Evolutionary conservation across 2,329 filamentous ascomycete species (phyloP), one percentile per base, ranked within the genome.

Genomic region (Chrysosporium keratinophilum): DNA sequence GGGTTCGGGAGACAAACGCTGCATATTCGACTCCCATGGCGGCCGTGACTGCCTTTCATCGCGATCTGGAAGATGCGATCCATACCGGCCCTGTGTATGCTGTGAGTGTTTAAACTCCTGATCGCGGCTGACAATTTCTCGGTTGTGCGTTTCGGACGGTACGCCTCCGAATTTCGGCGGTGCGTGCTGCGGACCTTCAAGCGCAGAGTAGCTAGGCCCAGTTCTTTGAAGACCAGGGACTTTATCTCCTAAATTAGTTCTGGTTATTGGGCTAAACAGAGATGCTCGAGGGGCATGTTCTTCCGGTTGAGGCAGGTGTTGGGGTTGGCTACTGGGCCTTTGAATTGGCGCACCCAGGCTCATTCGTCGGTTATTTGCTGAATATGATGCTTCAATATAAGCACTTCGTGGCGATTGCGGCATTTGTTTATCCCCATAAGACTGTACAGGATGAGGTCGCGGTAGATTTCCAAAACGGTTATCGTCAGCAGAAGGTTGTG

Each of bases 321-420:
- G 17, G 12, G 69, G 69, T 47, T 72, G 70, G 43, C 69, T 74
- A 54, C 63, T 73, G 6, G 71, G 68, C 44, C 72, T 66, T 54
- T 69, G 66, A 34, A 70, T 67, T 2, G 71, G 67, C n/a, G 68
- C 71, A 52, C 65, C 70, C 39, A 74, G 65, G 55, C 72, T 74
- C 58, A 69, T 65, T n/a, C 71, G 69, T 54, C 71, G 67, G 23
- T 66, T 60, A 28, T 31, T 19, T 69, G 68, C 37, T 56, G 60
- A 49, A 28, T 67, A 67, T 1, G 65, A 58, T 4, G 64, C 53
- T 9, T 71, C 69, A n/a, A 64, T 60, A 34, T 68, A 61, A 2
- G 65, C 61, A 5, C 67, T 63, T 34, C 66, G 63, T 3, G 70
- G 70, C 14, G 65, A 64, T 34, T 67, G 66, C 4, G 66, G 62